phyloP scores from a whole-genome alignment of 192 early-diverging fungal genomes.

The Coemansia sp. region DNA sequence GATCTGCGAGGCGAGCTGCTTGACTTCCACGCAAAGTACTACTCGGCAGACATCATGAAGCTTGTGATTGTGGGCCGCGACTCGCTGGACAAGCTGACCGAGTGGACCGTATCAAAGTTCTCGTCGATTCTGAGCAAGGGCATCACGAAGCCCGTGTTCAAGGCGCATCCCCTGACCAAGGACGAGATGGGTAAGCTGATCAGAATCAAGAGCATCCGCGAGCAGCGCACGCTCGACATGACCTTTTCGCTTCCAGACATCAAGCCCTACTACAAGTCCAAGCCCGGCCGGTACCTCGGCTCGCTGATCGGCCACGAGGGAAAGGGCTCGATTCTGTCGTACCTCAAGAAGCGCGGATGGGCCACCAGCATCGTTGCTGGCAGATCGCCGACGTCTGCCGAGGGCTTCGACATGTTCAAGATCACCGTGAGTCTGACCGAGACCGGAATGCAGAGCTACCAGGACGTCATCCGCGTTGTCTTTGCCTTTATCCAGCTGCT shows the following conservation, averaged over 20 bases:
- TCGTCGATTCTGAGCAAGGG: conserved; percentile 73
- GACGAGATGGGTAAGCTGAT: conserved; percentile 72
- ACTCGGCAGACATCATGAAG: conserved; percentile 96
- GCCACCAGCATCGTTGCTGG: conserved; percentile 73
- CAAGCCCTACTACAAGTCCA: conserved; percentile 52
- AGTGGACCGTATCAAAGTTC: conserved; percentile 80
- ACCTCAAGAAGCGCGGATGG: conserved; percentile 90
- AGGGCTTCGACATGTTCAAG: conserved; percentile 67
- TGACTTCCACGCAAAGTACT: conserved; percentile 85
- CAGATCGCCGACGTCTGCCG: conserved; percentile 60
- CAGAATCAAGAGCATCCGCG: conserved; percentile 74
- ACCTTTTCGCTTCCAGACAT: conserved; percentile 86
- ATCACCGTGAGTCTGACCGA: conserved; percentile 81
- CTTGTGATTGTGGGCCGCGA: conserved; percentile 85
- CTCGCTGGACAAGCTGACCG: conserved; percentile 76
- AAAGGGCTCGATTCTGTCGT: conserved; percentile 78
- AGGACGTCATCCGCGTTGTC: conserved; percentile 74
- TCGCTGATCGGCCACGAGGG: conserved; percentile 94
- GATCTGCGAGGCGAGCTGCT: conserved; percentile 82
- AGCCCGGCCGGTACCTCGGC: conserved; percentile 75
- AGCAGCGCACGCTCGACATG: conserved; percentile 74
- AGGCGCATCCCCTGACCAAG: conserved; percentile 69
- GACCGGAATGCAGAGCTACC: conserved; percentile 69
- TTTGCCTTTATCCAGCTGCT: conserved; percentile 92
- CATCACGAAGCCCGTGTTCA: conserved; percentile 65